Percentiles rank a stretch among this genome's conserved stretches.
These are phyloP conservation scores for Aspergillus ochraceus DNA, from an alignment of 2,329 filamentous ascomycete genomes.

Conservation along the genomic window DNA sequence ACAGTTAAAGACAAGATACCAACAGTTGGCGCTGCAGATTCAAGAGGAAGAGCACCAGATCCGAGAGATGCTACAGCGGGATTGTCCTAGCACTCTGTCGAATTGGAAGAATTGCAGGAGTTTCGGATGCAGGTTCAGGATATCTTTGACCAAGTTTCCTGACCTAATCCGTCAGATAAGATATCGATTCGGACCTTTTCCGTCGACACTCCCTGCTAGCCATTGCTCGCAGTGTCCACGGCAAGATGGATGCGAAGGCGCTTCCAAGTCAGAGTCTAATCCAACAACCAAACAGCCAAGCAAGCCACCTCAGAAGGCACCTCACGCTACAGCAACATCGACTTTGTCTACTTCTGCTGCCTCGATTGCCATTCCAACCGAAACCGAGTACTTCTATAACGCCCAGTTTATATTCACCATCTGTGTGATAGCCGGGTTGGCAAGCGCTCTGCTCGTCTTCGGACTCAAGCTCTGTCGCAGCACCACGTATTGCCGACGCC, in stretches of 20 bases:
- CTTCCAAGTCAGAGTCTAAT: background rate
- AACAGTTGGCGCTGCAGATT: constrained; percentile 25
- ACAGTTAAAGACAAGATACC: constrained; percentile 24
- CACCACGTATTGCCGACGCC: constrained; percentile 44
- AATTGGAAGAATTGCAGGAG: constrained; percentile 24
- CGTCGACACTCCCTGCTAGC: background rate
- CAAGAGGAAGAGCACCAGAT: constrained; percentile 27
- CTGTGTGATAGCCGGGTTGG: constrained; percentile 45
- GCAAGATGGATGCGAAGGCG: background rate
- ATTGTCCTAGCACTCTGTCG: constrained; percentile 15
- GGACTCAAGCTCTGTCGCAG: constrained; percentile 46
- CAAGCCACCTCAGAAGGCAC: background rate
- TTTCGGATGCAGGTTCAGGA: constrained; percentile 31
- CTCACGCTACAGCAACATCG: background rate
- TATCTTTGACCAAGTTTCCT: constrained; percentile 29
- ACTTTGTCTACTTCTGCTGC: background rate
- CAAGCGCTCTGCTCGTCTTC: constrained; percentile 35
- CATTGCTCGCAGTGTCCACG: background rate
- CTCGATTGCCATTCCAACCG: constrained; percentile 9
- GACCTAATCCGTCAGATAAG: constrained; percentile 19
- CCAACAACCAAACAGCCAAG: background rate
- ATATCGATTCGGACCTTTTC: constrained; percentile 2
- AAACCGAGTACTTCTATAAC: constrained; percentile 3
- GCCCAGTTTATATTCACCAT: constrained; percentile 29
- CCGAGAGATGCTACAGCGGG: constrained; percentile 26